Percentiles rank a stretch among this genome's conserved stretches.
phyloP scores from a whole-genome alignment of 2,329 filamentous ascomycete genomes.

The Hymenoscyphus scutula region DNA sequence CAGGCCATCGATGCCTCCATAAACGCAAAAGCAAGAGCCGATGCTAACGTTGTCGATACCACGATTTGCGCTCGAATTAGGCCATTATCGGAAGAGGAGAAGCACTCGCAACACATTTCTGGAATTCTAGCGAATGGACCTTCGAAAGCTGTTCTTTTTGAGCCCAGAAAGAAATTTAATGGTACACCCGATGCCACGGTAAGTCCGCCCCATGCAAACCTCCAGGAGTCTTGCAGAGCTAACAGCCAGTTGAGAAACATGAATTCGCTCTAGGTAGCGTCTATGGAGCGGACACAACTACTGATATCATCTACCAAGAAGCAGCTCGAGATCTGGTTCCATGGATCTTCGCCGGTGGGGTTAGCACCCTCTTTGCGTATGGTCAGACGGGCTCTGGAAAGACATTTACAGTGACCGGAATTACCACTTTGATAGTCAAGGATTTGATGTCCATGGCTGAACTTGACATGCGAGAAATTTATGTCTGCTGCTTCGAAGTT shows the following conservation, averaged over 20 bases:
- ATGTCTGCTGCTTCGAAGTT: slow-evolving; percentile 86
- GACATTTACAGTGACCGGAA: slow-evolving; percentile 44
- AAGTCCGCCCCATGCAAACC: neutral
- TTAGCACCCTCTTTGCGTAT: slow-evolving; percentile 47
- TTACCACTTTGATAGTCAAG: slow-evolving; percentile 43
- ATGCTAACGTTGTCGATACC: neutral
- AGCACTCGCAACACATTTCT: neutral
- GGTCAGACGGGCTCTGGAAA: slow-evolving; percentile 51
- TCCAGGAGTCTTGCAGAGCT: neutral
- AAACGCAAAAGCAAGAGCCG: no score
- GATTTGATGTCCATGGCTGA: slow-evolving; percentile 75
- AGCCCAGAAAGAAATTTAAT: slow-evolving; percentile 3
- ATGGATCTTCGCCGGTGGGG: slow-evolving; percentile 11
- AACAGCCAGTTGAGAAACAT: no score
- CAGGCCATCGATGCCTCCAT: no score
- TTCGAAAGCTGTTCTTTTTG: neutral
- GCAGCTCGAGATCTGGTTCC: slow-evolving; percentile 15
- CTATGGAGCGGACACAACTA: slow-evolving; percentile 15
- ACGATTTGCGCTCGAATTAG: neutral
- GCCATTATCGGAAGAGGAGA: slow-evolving; percentile 4
- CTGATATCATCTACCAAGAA: slow-evolving; percentile 22
- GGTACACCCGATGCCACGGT: neutral
- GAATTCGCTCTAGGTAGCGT: slow-evolving; percentile 6
- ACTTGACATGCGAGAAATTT: slow-evolving; percentile 82
- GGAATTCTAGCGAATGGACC: neutral